A percentile compares a stretch with the other conserved stretches of the same genome.
Evolutionary conservation across 495 filamentous ascomycete genomes (phyloP).

Genomic region (Hyaloscypha variabilis): DNA sequence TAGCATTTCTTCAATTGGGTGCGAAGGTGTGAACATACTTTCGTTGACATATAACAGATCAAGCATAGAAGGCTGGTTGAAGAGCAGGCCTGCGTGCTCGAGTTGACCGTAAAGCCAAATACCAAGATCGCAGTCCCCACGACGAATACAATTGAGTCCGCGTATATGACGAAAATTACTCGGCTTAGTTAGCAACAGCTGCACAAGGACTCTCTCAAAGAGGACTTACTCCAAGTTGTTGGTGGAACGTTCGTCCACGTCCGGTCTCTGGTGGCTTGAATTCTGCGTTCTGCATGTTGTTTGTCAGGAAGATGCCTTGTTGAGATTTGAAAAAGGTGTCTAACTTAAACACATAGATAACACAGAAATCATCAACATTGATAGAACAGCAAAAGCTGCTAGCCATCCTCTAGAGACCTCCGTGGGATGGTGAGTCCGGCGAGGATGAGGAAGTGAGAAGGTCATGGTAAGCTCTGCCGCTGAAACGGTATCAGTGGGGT

Average conservation of each 20-base stretch:
- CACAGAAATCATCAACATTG: background rate
- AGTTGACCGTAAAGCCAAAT: conserved; percentile 48
- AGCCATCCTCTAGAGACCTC: background rate
- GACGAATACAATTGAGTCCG: conserved; percentile 52
- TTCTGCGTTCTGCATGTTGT: conserved; percentile 4
- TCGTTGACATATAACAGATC: conserved; percentile 49
- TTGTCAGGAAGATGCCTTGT: background rate
- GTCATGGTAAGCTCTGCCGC: background rate
- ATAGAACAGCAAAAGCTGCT: background rate
- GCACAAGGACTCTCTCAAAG: background rate
- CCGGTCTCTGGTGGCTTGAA: background rate
- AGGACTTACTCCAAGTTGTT: conserved; percentile 13
- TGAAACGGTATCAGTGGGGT: background rate
- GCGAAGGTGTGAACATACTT: conserved; percentile 33
- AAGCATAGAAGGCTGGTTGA: conserved; percentile 50
- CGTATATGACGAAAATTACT: conserved; percentile 54
- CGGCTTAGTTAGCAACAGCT: background rate
- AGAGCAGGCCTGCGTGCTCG: conserved; percentile 42
- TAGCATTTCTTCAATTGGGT: background rate
- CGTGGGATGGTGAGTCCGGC: background rate
- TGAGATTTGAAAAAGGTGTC: background rate
- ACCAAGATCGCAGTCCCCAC: conserved; percentile 47
- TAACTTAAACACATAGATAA: background rate
- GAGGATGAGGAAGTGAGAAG: background rate
- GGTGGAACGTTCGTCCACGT: conserved; percentile 2